phyloP scores from a whole-genome alignment of 164 flowering plant genomes.

The Tinospora cordifolia region DNA sequence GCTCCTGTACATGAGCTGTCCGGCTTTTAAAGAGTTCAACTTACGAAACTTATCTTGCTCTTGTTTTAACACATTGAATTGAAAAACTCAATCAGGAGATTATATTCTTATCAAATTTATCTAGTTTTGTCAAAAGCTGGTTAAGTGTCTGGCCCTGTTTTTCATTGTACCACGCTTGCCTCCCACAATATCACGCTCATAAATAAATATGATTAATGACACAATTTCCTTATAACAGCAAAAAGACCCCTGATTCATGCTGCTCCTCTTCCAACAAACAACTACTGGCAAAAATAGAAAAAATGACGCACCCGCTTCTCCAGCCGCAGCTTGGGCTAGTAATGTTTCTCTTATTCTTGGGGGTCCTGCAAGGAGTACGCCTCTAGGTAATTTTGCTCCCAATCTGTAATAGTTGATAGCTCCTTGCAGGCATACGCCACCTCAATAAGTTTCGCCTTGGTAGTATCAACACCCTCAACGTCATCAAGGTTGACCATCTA shows the following conservation, averaged over 20 bases:
- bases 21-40: too few relatives aligned
- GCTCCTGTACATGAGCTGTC: too few relatives aligned
- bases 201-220: slow-evolving; percentile 91
- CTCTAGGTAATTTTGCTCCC: slow-evolving; percentile 93
- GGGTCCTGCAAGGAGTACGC: slow-evolving; percentile 88
- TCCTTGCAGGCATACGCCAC: slow-evolving; percentile 92
- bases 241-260: slow-evolving; percentile 95
- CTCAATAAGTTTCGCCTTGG: slow-evolving; percentile 95
- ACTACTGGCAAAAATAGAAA: slow-evolving; percentile 85
- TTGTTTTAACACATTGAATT: too few relatives aligned
- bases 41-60: too few relatives aligned
- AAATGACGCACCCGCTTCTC: slow-evolving; percentile 97
- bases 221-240: slow-evolving; percentile 70
- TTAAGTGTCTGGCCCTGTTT: slow-evolving; percentile 94
- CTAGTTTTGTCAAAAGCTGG: slow-evolving; percentile 99
- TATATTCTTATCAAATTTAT: slow-evolving; percentile 86
- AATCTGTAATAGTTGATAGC: slow-evolving; percentile 64
- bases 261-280: slow-evolving; percentile 99
- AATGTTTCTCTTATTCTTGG: slow-evolving; percentile 99
- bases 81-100: too few relatives aligned
- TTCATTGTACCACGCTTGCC: slow-evolving; percentile 95
- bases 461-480: slow-evolving; percentile 93
- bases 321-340: slow-evolving; percentile 97
- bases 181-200: slow-evolving; percentile 97
- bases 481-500: slow-evolving; percentile 72